phyloP scores from a whole-genome alignment of 352 stramenopile genomes.

The Blastocystis sp. region DNA sequence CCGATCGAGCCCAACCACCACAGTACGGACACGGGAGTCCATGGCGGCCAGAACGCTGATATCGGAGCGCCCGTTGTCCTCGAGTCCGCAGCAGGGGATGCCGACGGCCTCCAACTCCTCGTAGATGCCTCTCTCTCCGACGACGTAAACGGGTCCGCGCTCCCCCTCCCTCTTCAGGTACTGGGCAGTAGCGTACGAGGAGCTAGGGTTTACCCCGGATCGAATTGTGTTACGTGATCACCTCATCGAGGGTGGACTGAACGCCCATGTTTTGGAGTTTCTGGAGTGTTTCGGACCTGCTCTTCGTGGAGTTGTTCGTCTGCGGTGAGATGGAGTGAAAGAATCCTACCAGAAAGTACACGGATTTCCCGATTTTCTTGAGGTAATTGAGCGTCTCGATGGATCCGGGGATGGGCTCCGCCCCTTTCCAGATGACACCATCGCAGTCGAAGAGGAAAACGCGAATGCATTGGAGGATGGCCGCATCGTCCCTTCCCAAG shows the following conservation, averaged over 20 bases:
- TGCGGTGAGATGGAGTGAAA: not conserved
- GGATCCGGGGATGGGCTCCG: slow-evolving; percentile 39
- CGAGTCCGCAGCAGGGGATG: slow-evolving; percentile 27
- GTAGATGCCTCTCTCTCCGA: slow-evolving; percentile 63
- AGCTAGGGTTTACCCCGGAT: slow-evolving; percentile 2
- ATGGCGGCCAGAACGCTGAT: slow-evolving; percentile 1
- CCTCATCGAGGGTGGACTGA: slow-evolving; percentile 30
- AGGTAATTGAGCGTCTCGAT: slow-evolving; percentile 58
- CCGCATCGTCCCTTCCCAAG: not conserved
- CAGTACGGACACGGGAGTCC: slow-evolving; percentile 11
- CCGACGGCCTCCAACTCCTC: slow-evolving; percentile 61
- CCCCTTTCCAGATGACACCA: slow-evolving; percentile 69
- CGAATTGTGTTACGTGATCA: slow-evolving; percentile 38
- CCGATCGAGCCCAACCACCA: slow-evolving; percentile 62
- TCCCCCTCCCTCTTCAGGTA: slow-evolving; percentile 6
- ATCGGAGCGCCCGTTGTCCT: slow-evolving; percentile 29
- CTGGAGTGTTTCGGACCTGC: slow-evolving; percentile 19
- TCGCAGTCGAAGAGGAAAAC: slow-evolving; percentile 67
- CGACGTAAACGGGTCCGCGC: slow-evolving; percentile 13
- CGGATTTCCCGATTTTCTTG: slow-evolving; percentile 46
- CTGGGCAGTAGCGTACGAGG: slow-evolving; percentile 64
- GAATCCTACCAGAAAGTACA: slow-evolving; percentile 49
- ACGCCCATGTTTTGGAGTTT: slow-evolving; percentile 54
- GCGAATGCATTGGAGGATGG: not conserved
- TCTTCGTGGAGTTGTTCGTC: slow-evolving; percentile 69